Evolutionary conservation across 2,329 filamentous ascomycete species (phyloP), one percentile per base, ranked within the genome.

Genomic region (Septoria petroselini): DNA sequence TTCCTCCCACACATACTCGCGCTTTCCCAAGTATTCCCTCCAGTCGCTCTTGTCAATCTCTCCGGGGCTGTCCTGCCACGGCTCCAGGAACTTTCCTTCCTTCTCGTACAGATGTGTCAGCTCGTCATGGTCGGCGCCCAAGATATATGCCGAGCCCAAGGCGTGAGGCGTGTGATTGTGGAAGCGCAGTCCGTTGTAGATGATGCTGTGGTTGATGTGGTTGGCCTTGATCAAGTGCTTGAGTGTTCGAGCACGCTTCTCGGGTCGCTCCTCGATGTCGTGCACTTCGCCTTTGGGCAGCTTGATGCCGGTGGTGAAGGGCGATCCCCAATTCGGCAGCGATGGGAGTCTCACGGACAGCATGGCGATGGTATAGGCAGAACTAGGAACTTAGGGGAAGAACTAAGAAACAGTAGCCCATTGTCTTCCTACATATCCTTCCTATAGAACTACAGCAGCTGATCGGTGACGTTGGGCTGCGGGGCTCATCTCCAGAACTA

Each of bases 211-310:
- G 66, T 93, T 95, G 59, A 85, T 84, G 72, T 98, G 93, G 68
- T 97, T 97, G 44, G 91, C 85, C 69, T 87, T 88, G 53, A 98
- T 70, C 11, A 98, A 76, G 70, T 97, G 90, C 73, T 95, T 96
- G 54, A 98, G 76, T 15, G 88, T 88, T 54, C 91, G 78, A 14
- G 86, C 83, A 49, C 86, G 78, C 68, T 88, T 91, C 65, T 94
- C 89, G 7, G 83, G 78, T 40, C 83, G 78, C 4, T 84, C 85
- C 71, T 97, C 91, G 61, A 95, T 79, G 67, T 86, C 81, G 70
- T 94, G 83, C 50, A 88, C 76, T 57, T 86, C 75, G 48, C 91
- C 84, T 0, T 86, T 75, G 7, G 85, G 76, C 5, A 96, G 59
- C 38, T 75, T 66, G 54, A 76, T 71, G 46, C 58, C 57, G 33